A percentile compares a stretch with the other conserved stretches of the same genome.
These are phyloP conservation scores for Fusarium sulawesiense DNA, from an alignment of 2,329 filamentous ascomycete genomes.

Conservation along the genomic window DNA sequence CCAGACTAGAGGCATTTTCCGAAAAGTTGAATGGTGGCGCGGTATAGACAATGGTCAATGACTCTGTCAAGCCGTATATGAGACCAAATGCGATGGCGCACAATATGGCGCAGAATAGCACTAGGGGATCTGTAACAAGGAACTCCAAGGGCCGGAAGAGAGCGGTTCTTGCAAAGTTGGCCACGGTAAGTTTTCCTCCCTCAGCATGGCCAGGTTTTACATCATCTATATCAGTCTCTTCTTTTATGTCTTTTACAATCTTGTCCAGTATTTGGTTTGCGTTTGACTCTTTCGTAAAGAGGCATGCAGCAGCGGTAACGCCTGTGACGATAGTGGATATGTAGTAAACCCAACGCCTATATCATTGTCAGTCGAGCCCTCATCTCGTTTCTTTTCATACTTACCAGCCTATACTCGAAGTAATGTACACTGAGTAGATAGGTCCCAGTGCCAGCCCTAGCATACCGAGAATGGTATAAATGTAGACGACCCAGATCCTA, in stretches of 20 bases:
- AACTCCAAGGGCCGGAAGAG: slow-evolving; percentile 18
- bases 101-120: slow-evolving; percentile 4
- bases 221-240: slow-evolving; percentile 5
- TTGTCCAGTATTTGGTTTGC: slow-evolving; percentile 7
- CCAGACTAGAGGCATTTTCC: background rate
- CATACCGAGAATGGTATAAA: slow-evolving; percentile 15
- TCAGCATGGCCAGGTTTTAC: background rate
- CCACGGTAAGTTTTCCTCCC: background rate
- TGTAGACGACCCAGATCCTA: slow-evolving; percentile 18
- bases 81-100: slow-evolving; percentile 19
- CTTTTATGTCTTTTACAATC: background rate
- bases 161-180: background rate
- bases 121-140: slow-evolving; percentile 6
- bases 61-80: slow-evolving; percentile 19
- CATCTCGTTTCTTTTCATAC: rapidly evolving
- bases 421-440: slow-evolving; percentile 8
- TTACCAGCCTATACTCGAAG: slow-evolving; percentile 13
- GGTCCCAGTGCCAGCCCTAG: background rate
- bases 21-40: slow-evolving; percentile 7
- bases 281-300: slow-evolving; percentile 15
- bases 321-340: slow-evolving; percentile 2
- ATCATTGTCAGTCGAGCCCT: background rate
- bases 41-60: slow-evolving; percentile 10
- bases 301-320: background rate
- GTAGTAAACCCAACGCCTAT: slow-evolving; percentile 20